phyloP scores from a whole-genome alignment of 345 rosid genomes.

The Hypericum androsaemum region DNA sequence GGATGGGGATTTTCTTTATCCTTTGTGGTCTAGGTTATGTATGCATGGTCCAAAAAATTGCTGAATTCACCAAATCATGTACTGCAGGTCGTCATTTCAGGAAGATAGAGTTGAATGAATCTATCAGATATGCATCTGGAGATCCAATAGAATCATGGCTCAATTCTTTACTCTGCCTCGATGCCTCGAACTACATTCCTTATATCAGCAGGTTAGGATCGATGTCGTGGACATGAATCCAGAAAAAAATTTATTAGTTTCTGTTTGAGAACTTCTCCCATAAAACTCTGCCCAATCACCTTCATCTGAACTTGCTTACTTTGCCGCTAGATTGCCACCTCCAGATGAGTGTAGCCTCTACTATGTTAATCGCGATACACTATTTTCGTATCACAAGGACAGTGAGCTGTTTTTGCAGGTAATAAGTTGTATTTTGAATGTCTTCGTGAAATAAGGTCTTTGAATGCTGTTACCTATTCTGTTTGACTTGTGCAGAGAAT shows the following conservation, averaged over 20 bases:
- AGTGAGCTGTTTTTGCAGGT: slow-evolving; percentile 65
- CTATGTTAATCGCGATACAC: slow-evolving; percentile 86
- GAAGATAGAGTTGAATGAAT: slow-evolving; percentile 84
- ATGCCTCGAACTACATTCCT: slow-evolving; percentile 64
- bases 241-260: too few relatives aligned
- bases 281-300: too few relatives aligned
- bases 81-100: slow-evolving; percentile 70
- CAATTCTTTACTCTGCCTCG: slow-evolving; percentile 78
- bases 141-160: slow-evolving; percentile 99
- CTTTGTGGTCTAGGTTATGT: too few relatives aligned
- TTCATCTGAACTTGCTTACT: too few relatives aligned
- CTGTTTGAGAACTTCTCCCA: too few relatives aligned
- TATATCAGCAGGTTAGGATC: slow-evolving; percentile 47
- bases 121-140: slow-evolving; percentile 84
- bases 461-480: slow-evolving; percentile 18
- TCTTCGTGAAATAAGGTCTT: not conserved
- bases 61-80: slow-evolving; percentile 14
- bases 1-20: too few relatives aligned
- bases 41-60: not conserved
- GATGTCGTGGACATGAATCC: slow-evolving; percentile 1
- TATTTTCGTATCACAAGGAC: slow-evolving; percentile 88
- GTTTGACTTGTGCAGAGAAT: slow-evolving; percentile 53
- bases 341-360: slow-evolving; percentile 82
- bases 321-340: slow-evolving; percentile 48
- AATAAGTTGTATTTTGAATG: slow-evolving; percentile 25